A percentile compares a stretch with the other conserved stretches of the same genome.
Evolutionary conservation across 768 basidiomycete species (phyloP).

Genomic region (Tricholoma terreum): DNA sequence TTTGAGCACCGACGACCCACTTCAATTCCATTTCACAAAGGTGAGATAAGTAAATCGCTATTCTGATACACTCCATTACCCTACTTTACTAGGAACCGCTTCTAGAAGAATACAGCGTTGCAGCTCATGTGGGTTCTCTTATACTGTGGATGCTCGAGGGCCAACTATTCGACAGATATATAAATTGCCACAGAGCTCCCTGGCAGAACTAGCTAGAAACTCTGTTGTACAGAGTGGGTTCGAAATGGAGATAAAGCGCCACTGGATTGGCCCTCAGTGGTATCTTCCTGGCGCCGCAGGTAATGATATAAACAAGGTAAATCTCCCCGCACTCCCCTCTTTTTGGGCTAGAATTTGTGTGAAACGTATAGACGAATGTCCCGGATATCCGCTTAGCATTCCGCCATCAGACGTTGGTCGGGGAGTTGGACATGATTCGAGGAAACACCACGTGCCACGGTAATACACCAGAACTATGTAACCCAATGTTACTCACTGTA

Average conservation of each 20-base stretch:
- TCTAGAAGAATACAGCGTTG: slow-evolving; percentile 96
- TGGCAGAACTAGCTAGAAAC: slow-evolving; percentile 98
- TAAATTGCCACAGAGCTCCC: slow-evolving; percentile 89
- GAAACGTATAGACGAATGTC: slow-evolving; percentile 79
- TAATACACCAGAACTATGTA: slow-evolving; percentile 14
- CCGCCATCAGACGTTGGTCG: slow-evolving; percentile 84
- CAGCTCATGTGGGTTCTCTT: slow-evolving; percentile 72
- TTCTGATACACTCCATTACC: neutral
- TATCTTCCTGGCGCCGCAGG: slow-evolving; percentile 90
- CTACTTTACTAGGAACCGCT: slow-evolving; percentile 69
- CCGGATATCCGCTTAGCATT: slow-evolving; percentile 89
- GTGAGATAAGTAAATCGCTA: slow-evolving; percentile 34
- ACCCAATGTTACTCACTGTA: slow-evolving; percentile 27
- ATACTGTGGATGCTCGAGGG: neutral
- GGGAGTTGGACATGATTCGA: slow-evolving; percentile 74
- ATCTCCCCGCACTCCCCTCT: slow-evolving; percentile 7
- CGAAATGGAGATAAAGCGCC: slow-evolving; percentile 96
- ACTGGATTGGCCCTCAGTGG: slow-evolving; percentile 93
- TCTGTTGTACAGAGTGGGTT: slow-evolving; percentile 96
- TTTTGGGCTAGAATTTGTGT: slow-evolving; percentile 1
- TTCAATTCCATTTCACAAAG: slow-evolving; percentile 99
- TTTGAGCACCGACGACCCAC: slow-evolving; percentile 91
- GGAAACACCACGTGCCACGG: slow-evolving; percentile 18
- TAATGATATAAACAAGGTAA: slow-evolving; percentile 93
- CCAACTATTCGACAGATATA: slow-evolving; percentile 62